Evolutionary conservation across 108 stramenopile genomes (phyloP).

Genomic region (Schizochytrium sp.): DNA sequence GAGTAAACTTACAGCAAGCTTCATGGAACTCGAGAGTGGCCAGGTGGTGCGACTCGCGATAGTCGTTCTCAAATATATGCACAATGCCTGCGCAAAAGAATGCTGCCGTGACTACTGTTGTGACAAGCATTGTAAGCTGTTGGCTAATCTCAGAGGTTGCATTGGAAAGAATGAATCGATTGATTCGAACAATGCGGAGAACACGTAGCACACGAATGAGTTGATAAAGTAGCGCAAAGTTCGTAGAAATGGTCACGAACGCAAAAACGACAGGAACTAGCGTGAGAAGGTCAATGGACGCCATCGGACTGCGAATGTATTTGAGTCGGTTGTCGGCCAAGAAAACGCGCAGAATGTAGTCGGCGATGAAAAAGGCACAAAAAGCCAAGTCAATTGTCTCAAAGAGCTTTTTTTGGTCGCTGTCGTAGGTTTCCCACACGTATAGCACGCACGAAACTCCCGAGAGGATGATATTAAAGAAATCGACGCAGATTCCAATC

Average conservation of each 20-base stretch:
- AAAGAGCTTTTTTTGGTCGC: not conserved
- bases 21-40: not conserved
- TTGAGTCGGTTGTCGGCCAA: not conserved
- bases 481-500: not conserved
- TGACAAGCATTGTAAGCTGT: not conserved
- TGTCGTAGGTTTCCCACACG: slow-evolving; percentile 13
- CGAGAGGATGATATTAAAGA: not conserved
- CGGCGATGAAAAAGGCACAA: not conserved
- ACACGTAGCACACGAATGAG: not conserved
- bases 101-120: not conserved
- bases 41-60: not conserved
- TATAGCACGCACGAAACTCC: not conserved
- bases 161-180: not conserved
- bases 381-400: not conserved
- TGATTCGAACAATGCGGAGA: not conserved
- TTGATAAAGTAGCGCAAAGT: not conserved
- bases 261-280: not conserved
- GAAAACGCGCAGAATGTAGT: not conserved
- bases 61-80: not conserved
- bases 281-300: not conserved
- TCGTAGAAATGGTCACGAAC: not conserved
- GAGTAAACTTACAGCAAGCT: not conserved
- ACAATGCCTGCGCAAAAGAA: slow-evolving; percentile 15
- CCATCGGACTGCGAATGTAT: not conserved
- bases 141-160: not conserved